Evolutionary conservation across 345 rosid species (phyloP).

Genomic region (Linum trigynum): DNA sequence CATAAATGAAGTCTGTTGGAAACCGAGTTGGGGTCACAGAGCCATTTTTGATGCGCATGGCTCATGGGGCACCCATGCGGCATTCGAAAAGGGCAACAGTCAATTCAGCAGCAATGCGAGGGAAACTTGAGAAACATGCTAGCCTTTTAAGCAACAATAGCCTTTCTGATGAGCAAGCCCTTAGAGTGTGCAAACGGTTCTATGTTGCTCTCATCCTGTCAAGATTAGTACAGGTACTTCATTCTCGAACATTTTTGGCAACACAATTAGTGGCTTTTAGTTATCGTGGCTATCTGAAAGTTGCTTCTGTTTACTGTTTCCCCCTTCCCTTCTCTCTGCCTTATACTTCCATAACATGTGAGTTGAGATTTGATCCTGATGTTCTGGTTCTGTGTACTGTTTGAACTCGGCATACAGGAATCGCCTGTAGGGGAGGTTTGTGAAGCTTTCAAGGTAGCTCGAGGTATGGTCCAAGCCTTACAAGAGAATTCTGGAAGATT

Average conservation of each 20-base stretch:
- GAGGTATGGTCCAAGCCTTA: slow-evolving; percentile 94
- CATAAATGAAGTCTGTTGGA: slow-evolving; percentile 73
- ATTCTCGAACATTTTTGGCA: slow-evolving; percentile 8
- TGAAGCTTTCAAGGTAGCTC: slow-evolving; percentile 83
- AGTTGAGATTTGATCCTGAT: not conserved
- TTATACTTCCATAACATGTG: not conserved
- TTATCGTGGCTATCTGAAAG: not conserved
- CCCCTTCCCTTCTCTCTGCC: not conserved
- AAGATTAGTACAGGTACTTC: slow-evolving; percentile 76
- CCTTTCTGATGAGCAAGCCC: slow-evolving; percentile 66
- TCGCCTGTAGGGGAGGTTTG: slow-evolving; percentile 84
- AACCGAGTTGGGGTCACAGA: slow-evolving; percentile 88
- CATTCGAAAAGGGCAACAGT: slow-evolving; percentile 35
- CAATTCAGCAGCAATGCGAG: slow-evolving; percentile 27
- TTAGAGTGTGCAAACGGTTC: slow-evolving; percentile 87
- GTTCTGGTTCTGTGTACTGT: slow-evolving; percentile 14
- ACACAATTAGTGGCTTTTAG: not conserved
- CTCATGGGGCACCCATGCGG: slow-evolving; percentile 82
- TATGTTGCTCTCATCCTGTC: slow-evolving; percentile 92
- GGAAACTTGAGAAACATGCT: slow-evolving; percentile 31
- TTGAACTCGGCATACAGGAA: slow-evolving; percentile 50
- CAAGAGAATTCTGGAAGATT: slow-evolving; percentile 98
- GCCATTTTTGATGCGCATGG: slow-evolving; percentile 98
- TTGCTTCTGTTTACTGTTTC: not conserved
- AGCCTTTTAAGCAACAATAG: slow-evolving; percentile 34